Base-by-base conservation (phyloP, 2,329 filamentous ascomycete species). In the Diaporthe sp. region DNA sequence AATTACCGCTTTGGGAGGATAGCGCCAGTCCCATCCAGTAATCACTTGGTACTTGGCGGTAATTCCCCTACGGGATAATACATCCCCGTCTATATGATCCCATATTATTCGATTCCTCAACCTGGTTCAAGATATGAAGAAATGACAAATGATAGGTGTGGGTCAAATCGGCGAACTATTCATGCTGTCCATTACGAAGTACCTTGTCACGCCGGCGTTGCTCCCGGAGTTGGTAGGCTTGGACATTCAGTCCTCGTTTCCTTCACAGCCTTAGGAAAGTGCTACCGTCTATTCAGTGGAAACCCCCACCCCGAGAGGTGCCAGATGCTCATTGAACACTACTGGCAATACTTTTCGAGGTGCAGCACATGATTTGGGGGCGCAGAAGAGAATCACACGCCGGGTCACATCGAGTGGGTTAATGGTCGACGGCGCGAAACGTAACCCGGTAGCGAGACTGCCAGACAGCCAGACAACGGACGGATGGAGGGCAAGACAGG, bases 91-190 rank as follows among this genome's bases (percentile, higher is more conserved):
- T 39, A 70, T 70, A 55, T 13, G 34, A 70, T 17, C 8, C 25
- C 49, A 37, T 42, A 12, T 55, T 55, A 70, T 70, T 55, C 49
- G 65, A 70, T 70, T 28, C 28, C 34, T n/a, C 49, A 28, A 3
- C 65, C 65, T 34, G n/a, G 22, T 55, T 28, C 47, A 70, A 55
- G 49, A 70, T 55, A 2, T 25, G 34, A 31, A 55, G 25, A 70
- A 70, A 55, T 70, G 65, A 70, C 65, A 70, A 70, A 70, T 70
- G 65, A 70, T 55, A 55, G 65, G 5, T 42, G 65, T 55, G 65
- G 22, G n/a, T 55, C 63, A 13, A 17, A 15, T 37, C 34, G n/a
- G 49, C 39, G 65, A 53, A 53, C 31, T 39, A 17, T n/a, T 51
- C 31, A 12, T 39, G 22, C 47, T 68, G 25, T 6, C 22, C 22